Conservation (phyloP, 495 filamentous ascomycete species). For the Aspergillus ellipticus region DNA sequence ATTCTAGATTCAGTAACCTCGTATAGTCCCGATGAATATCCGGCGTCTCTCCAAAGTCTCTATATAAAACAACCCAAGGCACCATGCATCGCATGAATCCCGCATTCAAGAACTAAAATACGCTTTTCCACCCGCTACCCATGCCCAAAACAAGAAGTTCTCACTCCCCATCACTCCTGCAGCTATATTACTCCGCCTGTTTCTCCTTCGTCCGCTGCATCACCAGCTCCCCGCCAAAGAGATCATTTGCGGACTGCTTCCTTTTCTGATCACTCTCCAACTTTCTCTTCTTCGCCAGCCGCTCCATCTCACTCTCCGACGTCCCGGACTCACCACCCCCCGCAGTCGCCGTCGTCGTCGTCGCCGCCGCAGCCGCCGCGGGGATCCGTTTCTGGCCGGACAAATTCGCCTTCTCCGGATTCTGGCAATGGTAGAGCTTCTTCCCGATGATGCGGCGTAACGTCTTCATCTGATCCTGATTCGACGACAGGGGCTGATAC, state of each 20-base stretch:
- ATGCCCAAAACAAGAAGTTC: no score
- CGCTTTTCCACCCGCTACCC: no score
- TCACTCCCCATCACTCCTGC: not conserved
- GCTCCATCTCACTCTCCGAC: conserved; percentile 42
- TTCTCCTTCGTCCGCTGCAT: conserved; percentile 33
- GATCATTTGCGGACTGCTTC: no score
- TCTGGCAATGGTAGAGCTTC: conserved; percentile 75
- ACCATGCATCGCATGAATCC: no score
- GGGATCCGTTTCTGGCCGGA: conserved; percentile 42
- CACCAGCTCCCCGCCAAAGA: conserved; percentile 42
- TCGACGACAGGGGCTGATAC: conserved; percentile 39
- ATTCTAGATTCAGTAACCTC: no score
- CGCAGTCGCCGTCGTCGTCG: conserved; percentile 13
- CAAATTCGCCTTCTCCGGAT: conserved; percentile 57
- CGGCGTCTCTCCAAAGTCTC: no score
- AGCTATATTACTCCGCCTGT: not conserved
- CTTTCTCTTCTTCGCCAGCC: conserved; percentile 43
- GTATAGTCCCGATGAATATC: no score
- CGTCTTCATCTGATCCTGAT: conserved; percentile 46
- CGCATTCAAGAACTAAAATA: no score
- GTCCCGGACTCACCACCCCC: conserved; percentile 20
- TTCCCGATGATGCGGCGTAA: conserved; percentile 60
- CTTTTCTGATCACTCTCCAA: conserved; percentile 28
- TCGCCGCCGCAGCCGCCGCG: conserved; percentile 15
- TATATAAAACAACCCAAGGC: no score